Conservation (phyloP, 495 filamentous ascomycete species). For the Neurospora cerealis region DNA sequence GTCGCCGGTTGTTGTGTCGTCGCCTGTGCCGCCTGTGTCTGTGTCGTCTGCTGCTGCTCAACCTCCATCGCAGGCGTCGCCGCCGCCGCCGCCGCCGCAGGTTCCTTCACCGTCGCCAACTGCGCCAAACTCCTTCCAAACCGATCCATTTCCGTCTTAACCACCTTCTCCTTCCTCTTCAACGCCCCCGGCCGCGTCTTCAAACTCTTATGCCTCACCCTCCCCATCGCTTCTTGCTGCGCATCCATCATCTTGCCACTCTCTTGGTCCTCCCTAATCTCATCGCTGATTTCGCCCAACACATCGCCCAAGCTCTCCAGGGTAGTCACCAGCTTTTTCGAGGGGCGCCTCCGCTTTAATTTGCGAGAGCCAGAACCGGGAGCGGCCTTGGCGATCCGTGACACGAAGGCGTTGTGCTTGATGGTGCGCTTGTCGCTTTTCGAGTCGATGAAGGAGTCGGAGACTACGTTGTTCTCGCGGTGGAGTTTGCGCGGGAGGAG, state of each 20-base stretch:
- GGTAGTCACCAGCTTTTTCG: conserved; percentile 67
- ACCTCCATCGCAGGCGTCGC: conserved; percentile 3
- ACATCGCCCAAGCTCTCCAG: conserved; percentile 70
- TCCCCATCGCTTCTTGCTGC: conserved; percentile 29
- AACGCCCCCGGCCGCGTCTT: conserved; percentile 65
- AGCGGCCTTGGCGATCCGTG: conserved; percentile 57
- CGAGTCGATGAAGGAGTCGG: conserved; percentile 44
- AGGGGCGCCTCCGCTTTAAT: conserved; percentile 50
- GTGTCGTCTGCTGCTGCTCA: conserved; percentile 5
- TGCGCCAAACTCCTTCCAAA: conserved; percentile 75
- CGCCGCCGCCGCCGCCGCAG: neutral
- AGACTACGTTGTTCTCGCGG: conserved; percentile 27
- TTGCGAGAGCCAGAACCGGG: conserved; percentile 5
- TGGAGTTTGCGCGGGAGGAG: conserved; percentile 31
- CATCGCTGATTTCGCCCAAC: conserved; percentile 46
- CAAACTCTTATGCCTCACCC: conserved; percentile 60
- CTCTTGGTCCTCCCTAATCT: conserved; percentile 16
- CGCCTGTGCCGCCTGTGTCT: conserved; percentile 8
- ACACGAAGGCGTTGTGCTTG: conserved; percentile 66
- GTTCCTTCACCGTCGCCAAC: conserved; percentile 37
- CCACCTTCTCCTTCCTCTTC: conserved; percentile 72
- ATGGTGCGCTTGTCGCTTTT: conserved; percentile 73
- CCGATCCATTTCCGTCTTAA: conserved; percentile 66
- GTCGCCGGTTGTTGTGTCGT: conserved; percentile 28
- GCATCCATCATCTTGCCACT: conserved; percentile 18